phyloP scores from a whole-genome alignment of 2,329 filamentous ascomycete species.

The Sporothrix curviconia region DNA sequence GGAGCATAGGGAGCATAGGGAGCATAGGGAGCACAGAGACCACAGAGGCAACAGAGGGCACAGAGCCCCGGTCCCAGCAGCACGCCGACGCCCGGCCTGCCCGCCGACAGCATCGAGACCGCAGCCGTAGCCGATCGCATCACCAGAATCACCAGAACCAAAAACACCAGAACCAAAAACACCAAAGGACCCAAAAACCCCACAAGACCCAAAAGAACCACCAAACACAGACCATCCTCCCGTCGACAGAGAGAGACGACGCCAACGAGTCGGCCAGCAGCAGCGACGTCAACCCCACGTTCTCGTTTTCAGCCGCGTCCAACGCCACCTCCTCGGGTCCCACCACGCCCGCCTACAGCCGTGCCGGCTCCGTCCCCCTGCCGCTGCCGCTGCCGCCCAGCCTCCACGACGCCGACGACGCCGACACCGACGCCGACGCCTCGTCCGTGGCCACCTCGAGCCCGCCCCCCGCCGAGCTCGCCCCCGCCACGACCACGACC shows the following conservation, averaged over 20 bases:
- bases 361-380: slow-evolving; percentile 32
- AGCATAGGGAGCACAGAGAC: too few relatives aligned
- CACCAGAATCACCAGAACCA: too few relatives aligned
- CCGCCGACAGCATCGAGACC: background rate
- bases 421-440: slow-evolving; percentile 3
- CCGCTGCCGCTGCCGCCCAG: slow-evolving; percentile 20
- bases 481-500: slow-evolving; percentile 6
- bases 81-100: background rate
- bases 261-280: slow-evolving; percentile 8
- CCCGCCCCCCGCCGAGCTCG: slow-evolving; percentile 8
- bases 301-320: slow-evolving; percentile 44
- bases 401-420: slow-evolving; percentile 3
- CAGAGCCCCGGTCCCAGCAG: background rate
- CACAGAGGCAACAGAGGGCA: too few relatives aligned
- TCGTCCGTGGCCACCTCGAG: slow-evolving; percentile 6
- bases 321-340: slow-evolving; percentile 29
- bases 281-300: slow-evolving; percentile 39
- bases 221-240: slow-evolving; percentile 9
- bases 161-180: too few relatives aligned
- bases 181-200: too few relatives aligned
- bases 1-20: too few relatives aligned
- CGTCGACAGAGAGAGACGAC: slow-evolving; percentile 16
- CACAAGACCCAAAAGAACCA: too few relatives aligned
- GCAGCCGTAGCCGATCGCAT: too few relatives aligned
- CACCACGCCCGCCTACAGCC: slow-evolving; percentile 35